Evolutionary conservation across 805 yeast species (phyloP).

Genomic region (Candida fluviatilis): DNA sequence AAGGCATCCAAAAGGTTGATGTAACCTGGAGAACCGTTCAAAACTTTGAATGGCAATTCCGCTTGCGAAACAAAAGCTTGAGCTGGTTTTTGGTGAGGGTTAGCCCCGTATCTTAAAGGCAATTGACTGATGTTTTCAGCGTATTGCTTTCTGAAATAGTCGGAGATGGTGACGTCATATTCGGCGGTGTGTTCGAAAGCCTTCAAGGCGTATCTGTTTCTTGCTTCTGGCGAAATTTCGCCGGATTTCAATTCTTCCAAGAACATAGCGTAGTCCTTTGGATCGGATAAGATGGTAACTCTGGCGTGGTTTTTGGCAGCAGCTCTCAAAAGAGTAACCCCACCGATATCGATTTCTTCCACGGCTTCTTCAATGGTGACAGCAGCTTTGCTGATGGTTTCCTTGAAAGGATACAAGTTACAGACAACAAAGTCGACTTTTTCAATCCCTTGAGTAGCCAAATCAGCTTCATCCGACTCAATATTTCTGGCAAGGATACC

Average conservation of each 20-base stretch:
- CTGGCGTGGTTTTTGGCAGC: conserved; percentile 98
- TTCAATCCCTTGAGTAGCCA: conserved; percentile 83
- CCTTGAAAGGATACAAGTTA: conserved; percentile 97
- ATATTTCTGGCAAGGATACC: conserved; percentile 93
- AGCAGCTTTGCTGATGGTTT: conserved; percentile 90
- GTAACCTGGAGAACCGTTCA: conserved; percentile 95
- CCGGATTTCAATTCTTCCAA: conserved; percentile 75
- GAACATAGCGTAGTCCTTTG: conserved; percentile 85
- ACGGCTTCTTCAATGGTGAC: conserved; percentile 97
- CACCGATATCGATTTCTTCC: conserved; percentile 96
- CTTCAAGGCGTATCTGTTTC: conserved; percentile 85
- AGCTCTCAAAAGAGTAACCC: conserved; percentile 95
- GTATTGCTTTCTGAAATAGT: conserved; percentile 96
- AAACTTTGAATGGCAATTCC: conserved; percentile 88
- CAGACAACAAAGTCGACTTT: conserved; percentile 97
- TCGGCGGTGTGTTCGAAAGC: conserved; percentile 99
- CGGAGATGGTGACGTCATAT: conserved; percentile 92
- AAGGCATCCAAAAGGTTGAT: conserved; percentile 94
- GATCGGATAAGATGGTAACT: conserved; percentile 94
- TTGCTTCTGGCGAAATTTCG: conserved; percentile 65
- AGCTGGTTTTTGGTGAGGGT: conserved; percentile 99
- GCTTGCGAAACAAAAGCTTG: conserved; percentile 90
- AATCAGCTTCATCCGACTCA: conserved; percentile 86
- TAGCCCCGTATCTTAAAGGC: conserved; percentile 96
- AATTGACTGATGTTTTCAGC: conserved; percentile 85